Base-by-base conservation (phyloP, 768 basidiomycete species). In the Pleurotus ostreatus region DNA sequence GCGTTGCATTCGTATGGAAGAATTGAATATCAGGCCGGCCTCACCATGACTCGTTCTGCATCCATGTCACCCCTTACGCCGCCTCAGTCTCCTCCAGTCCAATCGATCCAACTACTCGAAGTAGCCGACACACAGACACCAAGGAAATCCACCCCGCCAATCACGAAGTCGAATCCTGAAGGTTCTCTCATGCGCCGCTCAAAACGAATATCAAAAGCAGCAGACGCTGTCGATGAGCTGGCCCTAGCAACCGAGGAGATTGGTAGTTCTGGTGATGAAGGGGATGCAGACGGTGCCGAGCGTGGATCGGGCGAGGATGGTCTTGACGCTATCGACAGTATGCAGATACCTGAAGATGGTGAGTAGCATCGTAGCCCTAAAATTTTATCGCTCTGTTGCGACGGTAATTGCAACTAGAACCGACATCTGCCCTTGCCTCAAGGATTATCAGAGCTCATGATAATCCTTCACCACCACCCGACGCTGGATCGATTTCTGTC, bases 401-500 rank as follows among this genome's bases (percentile, higher is more conserved):
- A 59, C 61, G 49, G 30, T 34, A 16, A 38, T 9, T 41, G 38
- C 43, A n/a, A 20, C 15, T 59, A 82, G 89, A 90, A 64, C 88
- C 87, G 7, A 80, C 87, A 2, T 85, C 86, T 55, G 76, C 77
- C 4, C 72, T 92, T 48, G 89, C 85, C 30, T 80, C 73, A 59
- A 83, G 71, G 68, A 81, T 92, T 46, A 77, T 86, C 45, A 78
- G 82, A 49, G 89, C 89, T 51, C 80, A 82, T 56, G 84, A 83
- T 62, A 92, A 92, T 62, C 89, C 89, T 15, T 91, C 89, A 15
- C 88, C 89, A 15, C 82, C 82, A 4, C 82, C 82, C 25, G 37
- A 39, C 40, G 39, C 37, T 41, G 6, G n/a, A n/a, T 53, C 51
- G 15, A 40, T 53, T 39, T 53, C 51, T 4, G 39, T 16, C 25